Evolutionary conservation across 345 rosid genomes (phyloP).

Genomic region (Brassica cretica): DNA sequence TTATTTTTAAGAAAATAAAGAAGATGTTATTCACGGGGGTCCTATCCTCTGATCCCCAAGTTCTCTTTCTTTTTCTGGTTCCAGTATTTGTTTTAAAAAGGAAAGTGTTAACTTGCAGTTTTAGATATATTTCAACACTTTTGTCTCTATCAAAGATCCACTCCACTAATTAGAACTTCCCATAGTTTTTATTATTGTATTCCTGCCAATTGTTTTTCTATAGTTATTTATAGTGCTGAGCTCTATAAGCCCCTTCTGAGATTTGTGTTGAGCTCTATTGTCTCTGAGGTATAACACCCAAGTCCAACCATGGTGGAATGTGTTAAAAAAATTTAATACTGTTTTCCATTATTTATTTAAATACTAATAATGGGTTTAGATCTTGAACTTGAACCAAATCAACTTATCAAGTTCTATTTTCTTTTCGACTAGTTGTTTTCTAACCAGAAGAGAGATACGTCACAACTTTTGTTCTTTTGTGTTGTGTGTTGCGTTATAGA

Average conservation of each 20-base stretch:
- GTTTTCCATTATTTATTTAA: background rate
- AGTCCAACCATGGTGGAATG: background rate
- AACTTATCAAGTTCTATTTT: conserved; percentile 20
- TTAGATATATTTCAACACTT: conserved; percentile 31
- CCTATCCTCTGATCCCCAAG: conserved; percentile 38
- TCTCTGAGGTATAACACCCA: background rate
- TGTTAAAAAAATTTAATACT: background rate
- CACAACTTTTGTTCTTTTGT: conserved; percentile 28
- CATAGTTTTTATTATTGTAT: background rate
- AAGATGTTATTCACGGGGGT: conserved; percentile 5
- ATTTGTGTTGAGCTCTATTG: background rate
- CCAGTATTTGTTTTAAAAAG: background rate
- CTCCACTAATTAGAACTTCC: conserved; percentile 14
- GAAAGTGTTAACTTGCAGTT: conserved; percentile 30
- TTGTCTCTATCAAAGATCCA: conserved; percentile 36
- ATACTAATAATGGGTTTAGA: background rate
- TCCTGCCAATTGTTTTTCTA: background rate
- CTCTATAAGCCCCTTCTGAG: background rate
- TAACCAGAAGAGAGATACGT: conserved; percentile 29
- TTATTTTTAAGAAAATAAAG: background rate
- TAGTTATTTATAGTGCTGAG: background rate
- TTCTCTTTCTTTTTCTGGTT: conserved; percentile 23
- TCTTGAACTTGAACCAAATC: conserved; percentile 15
- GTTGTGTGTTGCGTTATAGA: conserved; percentile 29
- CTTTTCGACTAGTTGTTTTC: conserved; percentile 35